These are phyloP conservation scores for Pyrenochaeta sp. DNA, from an alignment of 2,329 filamentous ascomycete species.

Conservation along the genomic window DNA sequence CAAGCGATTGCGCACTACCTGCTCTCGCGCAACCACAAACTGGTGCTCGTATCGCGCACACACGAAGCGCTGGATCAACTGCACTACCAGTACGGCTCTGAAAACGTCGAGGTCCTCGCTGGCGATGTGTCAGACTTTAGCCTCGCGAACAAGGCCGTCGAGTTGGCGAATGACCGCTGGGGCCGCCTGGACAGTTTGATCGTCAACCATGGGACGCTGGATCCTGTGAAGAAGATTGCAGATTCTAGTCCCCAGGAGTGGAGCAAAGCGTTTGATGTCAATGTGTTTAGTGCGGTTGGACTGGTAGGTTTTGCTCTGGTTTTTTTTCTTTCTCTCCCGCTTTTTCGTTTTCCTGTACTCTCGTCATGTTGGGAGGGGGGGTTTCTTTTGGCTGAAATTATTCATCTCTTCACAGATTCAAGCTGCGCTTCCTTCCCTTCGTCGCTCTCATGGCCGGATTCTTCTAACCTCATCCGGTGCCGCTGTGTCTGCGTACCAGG, in stretches of 20 bases:
- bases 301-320: conserved; percentile 70
- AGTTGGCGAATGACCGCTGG: conserved; percentile 72
- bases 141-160: conserved; percentile 68
- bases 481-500: conserved; percentile 69
- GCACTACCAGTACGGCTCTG: conserved; percentile 56
- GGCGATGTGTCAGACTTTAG: conserved; percentile 66
- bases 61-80: conserved; percentile 61
- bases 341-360: not conserved
- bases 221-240: conserved; percentile 75
- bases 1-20: conserved; percentile 68
- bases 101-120: conserved; percentile 64
- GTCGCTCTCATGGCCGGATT: conserved; percentile 73
- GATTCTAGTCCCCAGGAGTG: conserved; percentile 77
- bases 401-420: conserved; percentile 65
- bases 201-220: conserved; percentile 85
- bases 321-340: conserved; percentile 28
- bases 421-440: conserved; percentile 73
- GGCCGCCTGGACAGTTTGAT: conserved; percentile 81
- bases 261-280: conserved; percentile 79
- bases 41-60: conserved; percentile 67
- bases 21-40: conserved; percentile 62
- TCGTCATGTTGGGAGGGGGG: no score
- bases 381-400: not conserved
- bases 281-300: conserved; percentile 83
- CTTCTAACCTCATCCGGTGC: conserved; percentile 85